These are phyloP conservation scores for Candida cerambycidarum DNA, from an alignment of 805 yeast genomes.

Conservation along the genomic window DNA sequence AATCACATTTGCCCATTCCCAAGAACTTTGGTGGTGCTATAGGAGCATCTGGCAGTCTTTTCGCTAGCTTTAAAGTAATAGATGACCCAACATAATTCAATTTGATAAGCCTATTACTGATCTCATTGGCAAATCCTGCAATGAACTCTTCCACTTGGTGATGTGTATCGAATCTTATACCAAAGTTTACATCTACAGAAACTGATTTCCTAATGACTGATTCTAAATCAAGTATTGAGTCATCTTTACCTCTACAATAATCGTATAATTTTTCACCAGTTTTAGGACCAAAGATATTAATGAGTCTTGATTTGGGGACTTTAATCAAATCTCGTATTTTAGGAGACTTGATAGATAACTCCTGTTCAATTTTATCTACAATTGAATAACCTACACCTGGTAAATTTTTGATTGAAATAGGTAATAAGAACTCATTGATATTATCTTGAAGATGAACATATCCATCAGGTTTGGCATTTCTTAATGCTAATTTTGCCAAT, in stretches of 20 bases:
- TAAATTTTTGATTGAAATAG: constrained; percentile 37
- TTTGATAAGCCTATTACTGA: constrained; percentile 51
- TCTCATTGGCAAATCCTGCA: constrained; percentile 55
- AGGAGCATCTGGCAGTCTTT: constrained; percentile 66
- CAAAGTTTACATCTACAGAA: constrained; percentile 90
- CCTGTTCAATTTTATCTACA: constrained; percentile 43
- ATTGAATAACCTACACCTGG: constrained; percentile 67
- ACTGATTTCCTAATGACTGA: constrained; percentile 64
- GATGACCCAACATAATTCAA: constrained; percentile 51
- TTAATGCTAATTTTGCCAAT: constrained; percentile 71
- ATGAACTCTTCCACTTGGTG: constrained; percentile 67
- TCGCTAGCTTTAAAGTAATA: constrained; percentile 65
- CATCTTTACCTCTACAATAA: constrained; percentile 68
- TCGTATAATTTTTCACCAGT: constrained; percentile 64
- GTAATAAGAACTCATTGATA: constrained; percentile 31
- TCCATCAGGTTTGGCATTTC: constrained; percentile 82
- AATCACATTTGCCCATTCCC: constrained; percentile 83
- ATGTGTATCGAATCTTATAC: constrained; percentile 67
- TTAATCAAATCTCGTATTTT: constrained; percentile 40
- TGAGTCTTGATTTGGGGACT: constrained; percentile 35
- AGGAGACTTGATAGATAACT: constrained; percentile 21
- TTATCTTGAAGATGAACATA: constrained; percentile 36
- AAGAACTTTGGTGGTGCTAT: constrained; percentile 72
- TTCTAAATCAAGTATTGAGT: constrained; percentile 55
- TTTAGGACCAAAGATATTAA: constrained; percentile 61